These are phyloP conservation scores for Saccharomycopsis guyanensis DNA, from an alignment of 805 yeast genomes.

Conservation along the genomic window DNA sequence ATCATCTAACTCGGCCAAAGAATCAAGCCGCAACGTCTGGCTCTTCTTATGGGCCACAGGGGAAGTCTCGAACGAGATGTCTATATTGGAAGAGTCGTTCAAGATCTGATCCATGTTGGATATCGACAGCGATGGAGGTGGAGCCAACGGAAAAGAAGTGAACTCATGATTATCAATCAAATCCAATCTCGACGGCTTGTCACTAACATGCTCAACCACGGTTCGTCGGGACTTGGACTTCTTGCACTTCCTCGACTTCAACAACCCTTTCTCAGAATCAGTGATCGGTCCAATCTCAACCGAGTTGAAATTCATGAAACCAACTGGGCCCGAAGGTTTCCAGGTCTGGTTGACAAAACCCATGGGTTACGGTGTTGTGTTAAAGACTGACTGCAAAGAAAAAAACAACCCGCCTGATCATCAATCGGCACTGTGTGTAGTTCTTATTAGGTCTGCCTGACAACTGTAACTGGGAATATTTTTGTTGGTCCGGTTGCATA, in stretches of 20 bases:
- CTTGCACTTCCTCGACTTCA: slow-evolving; percentile 8
- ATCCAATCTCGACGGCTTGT: slow-evolving; percentile 30
- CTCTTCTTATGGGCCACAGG: not conserved
- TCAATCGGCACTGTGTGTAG: too few relatives aligned
- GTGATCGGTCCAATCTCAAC: slow-evolving; percentile 14
- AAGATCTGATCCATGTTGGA: slow-evolving; percentile 20
- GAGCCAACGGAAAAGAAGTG: slow-evolving; percentile 33
- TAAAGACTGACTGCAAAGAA: too few relatives aligned
- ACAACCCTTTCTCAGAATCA: slow-evolving; percentile 2
- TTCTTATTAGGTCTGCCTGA: too few relatives aligned
- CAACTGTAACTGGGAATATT: not conserved
- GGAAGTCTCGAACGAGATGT: slow-evolving; percentile 12
- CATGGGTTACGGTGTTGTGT: too few relatives aligned
- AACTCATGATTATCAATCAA: slow-evolving; percentile 31
- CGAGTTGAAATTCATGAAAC: not conserved
- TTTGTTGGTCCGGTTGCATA: not conserved
- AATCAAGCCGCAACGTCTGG: not conserved
- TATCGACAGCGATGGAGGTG: slow-evolving; percentile 24
- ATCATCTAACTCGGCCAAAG: slow-evolving; percentile 15
- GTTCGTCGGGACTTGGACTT: not conserved
- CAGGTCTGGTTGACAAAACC: too few relatives aligned
- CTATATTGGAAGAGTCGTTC: slow-evolving; percentile 17
- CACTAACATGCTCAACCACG: too few relatives aligned
- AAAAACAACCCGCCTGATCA: too few relatives aligned
- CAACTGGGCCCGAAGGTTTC: not conserved